phyloP scores from a whole-genome alignment of 2,329 filamentous ascomycete genomes.

The Cladophialophora chaetospira region DNA sequence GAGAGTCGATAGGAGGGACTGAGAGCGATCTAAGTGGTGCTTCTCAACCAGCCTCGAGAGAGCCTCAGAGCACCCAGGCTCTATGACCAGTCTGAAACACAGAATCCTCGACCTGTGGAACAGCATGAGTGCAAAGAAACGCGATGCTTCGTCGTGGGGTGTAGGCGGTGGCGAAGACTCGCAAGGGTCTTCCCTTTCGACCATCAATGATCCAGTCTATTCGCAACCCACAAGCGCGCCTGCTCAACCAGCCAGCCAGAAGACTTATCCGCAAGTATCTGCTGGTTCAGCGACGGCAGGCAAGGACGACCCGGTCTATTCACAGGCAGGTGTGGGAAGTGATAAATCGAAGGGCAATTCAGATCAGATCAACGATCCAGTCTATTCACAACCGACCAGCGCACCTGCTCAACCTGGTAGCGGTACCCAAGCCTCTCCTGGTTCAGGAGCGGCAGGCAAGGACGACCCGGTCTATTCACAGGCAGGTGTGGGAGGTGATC shows the following conservation, averaged over 20 bases:
- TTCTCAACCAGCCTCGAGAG: no score
- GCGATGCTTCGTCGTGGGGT: neutral
- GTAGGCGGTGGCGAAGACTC: neutral
- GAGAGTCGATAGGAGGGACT: no score
- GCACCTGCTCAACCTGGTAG: no score
- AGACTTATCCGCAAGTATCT: no score
- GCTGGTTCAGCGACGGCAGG: neutral
- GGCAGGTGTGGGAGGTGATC: neutral
- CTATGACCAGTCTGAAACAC: neutral
- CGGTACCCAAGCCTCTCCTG: neutral
- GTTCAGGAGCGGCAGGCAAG: neutral
- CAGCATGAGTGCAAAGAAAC: conserved; percentile 13
- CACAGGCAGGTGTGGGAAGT: conserved; percentile 6
- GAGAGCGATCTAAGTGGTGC: no score
- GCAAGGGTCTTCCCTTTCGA: neutral
- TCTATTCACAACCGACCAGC: no score
- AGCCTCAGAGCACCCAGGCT: no score
- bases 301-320: conserved; percentile 19
- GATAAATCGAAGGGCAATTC: neutral
- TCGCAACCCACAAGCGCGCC: conserved; percentile 4
- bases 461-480: conserved; percentile 24
- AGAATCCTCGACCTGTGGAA: neutral
- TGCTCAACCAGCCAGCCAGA: no score
- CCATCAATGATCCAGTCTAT: conserved; percentile 19
- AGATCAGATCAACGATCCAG: conserved; percentile 17